Evolutionary conservation across 2,329 filamentous ascomycete species (phyloP), one percentile per base, ranked within the genome.

Genomic region (Xylariaceae sp.): DNA sequence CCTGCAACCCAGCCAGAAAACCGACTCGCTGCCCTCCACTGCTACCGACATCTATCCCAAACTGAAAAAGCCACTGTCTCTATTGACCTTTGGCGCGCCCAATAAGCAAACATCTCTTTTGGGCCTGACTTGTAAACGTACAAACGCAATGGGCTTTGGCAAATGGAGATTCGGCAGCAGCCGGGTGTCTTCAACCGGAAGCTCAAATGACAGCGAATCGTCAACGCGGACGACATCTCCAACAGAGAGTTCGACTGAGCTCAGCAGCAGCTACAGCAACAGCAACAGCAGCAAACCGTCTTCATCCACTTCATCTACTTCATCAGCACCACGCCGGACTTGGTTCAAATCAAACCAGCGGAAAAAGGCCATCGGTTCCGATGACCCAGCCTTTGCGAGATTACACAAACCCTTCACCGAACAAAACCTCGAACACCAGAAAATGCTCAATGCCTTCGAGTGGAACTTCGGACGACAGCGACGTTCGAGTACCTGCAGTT

Each of bases 391-490:
- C 38, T 58, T 52, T 31, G 47, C 61, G n/a, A 57, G 63, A 43
- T 56, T 68, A 13, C 58, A 68, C 54, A 63, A 62, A 31, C 66
- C 65, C 18, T 66, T 69, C 51, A 68, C 64, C 2, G 56, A 58
- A 10, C 63, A 68, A 46, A 69, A 69, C 45, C 57, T 68, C 22
- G 66, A 67, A 49, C 65, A 69, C 53, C 66, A 68, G 50, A 66
- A 64, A 51, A 51, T 69, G 31, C 48, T 69, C 13, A 61, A 50
- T 46, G 50, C 58, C 17, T 68, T 69, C 47, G 61, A 66, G 42
- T 69, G 63, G 61, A 64, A 61, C 43, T 64, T 62, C 34, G 58
- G 58, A 47, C 57, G 61, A 49, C 16, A 18, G 41, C 31, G 16
- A 36, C 17, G 40, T 17, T 7, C 19, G 33, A 31, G 40, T 45